Conservation (phyloP, 306 rosid genomes). For the cucumber (Cucumis sativus) region Cucumber_9930_V3 NC_026655.2:3611001-3611500, state of each 20-base stretch:
- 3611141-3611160: too few relatives aligned
- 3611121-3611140: too few relatives aligned
- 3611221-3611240: neutral
- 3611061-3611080: too few relatives aligned
- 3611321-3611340: neutral
- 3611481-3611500: neutral
- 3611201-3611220: neutral
- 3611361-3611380: neutral
- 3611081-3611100: too few relatives aligned
- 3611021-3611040: too few relatives aligned
- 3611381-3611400: neutral
- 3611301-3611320: neutral
- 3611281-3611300: neutral
- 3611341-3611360: neutral
- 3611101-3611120: too few relatives aligned
- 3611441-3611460: neutral
- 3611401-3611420: neutral
- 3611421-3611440: neutral
- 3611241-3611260: neutral
- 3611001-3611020: too few relatives aligned
- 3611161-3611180: neutral
- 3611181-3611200: neutral
- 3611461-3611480: neutral
- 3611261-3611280: neutral
- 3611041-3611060: too few relatives aligned